Evolutionary conservation across 331 rosid species (phyloP), one percentile per base, ranked within the genome.

Genomic region (Phaseolus coccineus): DNA sequence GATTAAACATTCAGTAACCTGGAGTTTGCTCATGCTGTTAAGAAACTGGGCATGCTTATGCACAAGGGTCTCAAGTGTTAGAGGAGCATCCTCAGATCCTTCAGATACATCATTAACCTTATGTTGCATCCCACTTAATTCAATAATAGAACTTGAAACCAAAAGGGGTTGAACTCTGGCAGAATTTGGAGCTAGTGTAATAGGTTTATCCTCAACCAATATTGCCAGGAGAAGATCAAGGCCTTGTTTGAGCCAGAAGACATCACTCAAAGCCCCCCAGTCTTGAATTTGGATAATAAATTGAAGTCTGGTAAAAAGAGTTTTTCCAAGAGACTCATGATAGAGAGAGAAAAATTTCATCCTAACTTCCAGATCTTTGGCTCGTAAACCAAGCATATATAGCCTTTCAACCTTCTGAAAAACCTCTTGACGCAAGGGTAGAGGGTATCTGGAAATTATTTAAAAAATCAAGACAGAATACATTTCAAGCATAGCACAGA

Each of bases 191-290:
- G 99, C 98, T 33, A 96, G 90, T 7, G 97, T 93, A 51, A 93
- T 96, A 75, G 99, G 96, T 61, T 90, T 91, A 80, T 96, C 97
- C 87, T 93, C 99, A 48, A 93, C 97, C 74, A 96, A 85, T 81
- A 96, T 87, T 68, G 99, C 99, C 51, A 96, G 83, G 84, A 96
- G 96, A 81, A 93, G 96, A 88, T 96, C 99, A 63, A 96, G 99
- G 77, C 99, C 99, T 85, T 96, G 99, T 82, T 96, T 96, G 87
- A 96, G 97, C 99, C 99, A 96, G 85, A 96, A 96, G 82, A 91
- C 94, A 83, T 93, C 97, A 81, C 97, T 90, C 87, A 96, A 85
- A 74, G 98, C 96, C 80, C 87, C 97, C 99, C 99, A 96, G 40
- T 96, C 95, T 81, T 96, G 99, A 81, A 77, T 11, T 78, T 96